phyloP scores from a whole-genome alignment of 2,329 filamentous ascomycete species.

The Botrytis fabae region DNA sequence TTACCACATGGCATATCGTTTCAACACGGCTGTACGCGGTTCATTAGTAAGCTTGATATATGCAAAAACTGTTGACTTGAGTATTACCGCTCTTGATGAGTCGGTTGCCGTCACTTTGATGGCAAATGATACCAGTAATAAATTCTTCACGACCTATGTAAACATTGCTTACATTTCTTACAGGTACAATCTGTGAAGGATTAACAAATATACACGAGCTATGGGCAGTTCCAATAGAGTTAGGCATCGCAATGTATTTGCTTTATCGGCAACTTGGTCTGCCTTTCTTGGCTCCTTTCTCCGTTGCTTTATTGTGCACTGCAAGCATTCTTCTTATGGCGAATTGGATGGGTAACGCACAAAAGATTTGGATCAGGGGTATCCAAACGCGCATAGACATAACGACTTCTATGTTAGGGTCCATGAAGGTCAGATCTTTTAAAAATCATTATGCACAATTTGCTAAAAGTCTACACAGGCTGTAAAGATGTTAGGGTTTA shows the following conservation, averaged over 20 bases:
- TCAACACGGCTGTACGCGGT: slow-evolving; percentile 33
- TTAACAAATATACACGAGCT: slow-evolving; percentile 39
- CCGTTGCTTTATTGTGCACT: slow-evolving; percentile 36
- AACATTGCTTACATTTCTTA: slow-evolving; percentile 7
- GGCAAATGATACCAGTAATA: slow-evolving; percentile 23
- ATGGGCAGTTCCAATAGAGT: slow-evolving; percentile 39
- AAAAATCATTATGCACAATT: neutral
- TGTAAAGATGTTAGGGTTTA: slow-evolving; percentile 42
- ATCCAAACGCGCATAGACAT: slow-evolving; percentile 39
- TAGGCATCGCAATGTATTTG: slow-evolving; percentile 37
- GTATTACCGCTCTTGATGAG: slow-evolving; percentile 34
- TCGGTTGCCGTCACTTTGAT: slow-evolving; percentile 29
- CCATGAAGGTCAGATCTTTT: slow-evolving; percentile 36
- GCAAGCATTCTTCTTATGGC: slow-evolving; percentile 32
- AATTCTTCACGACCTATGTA: neutral
- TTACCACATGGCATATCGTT: slow-evolving; percentile 29
- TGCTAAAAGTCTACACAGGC: slow-evolving; percentile 28
- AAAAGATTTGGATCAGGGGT: slow-evolving; percentile 39
- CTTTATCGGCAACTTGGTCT: slow-evolving; percentile 37
- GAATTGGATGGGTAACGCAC: slow-evolving; percentile 33
- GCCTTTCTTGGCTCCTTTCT: slow-evolving; percentile 33
- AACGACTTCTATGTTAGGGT: slow-evolving; percentile 38
- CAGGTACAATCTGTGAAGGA: slow-evolving; percentile 36
- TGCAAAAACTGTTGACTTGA: slow-evolving; percentile 35
- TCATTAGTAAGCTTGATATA: slow-evolving; percentile 36